Evolutionary conservation across 2,329 filamentous ascomycete genomes (phyloP).

Genomic region (Verticillium klebahnii): DNA sequence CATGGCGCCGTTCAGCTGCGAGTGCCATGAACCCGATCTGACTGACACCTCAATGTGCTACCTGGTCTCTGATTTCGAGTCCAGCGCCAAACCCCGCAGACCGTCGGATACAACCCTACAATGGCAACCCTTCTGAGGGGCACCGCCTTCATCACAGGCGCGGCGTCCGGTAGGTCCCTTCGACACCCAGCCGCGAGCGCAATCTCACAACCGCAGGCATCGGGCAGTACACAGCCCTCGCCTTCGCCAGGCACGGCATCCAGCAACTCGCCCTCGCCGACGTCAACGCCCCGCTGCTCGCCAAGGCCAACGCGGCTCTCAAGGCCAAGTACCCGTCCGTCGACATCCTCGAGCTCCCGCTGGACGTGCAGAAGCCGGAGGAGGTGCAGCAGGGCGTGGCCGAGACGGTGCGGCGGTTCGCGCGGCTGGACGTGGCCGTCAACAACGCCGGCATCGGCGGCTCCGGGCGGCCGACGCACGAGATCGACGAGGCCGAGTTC

Average conservation of each 20-base stretch:
- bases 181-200: neutral
- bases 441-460: constrained; percentile 51
- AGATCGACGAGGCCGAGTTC: constrained; percentile 43
- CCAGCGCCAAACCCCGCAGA: neutral
- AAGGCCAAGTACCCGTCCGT: constrained; percentile 31
- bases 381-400: constrained; percentile 38
- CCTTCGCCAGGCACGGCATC: constrained; percentile 43
- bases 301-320: constrained; percentile 26
- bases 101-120: neutral
- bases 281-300: constrained; percentile 30
- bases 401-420: constrained; percentile 38
- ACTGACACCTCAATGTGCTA: neutral
- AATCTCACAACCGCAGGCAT: constrained; percentile 34
- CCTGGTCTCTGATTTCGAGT: neutral
- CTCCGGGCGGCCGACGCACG: constrained; percentile 34
- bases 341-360: constrained; percentile 30
- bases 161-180: constrained; percentile 34
- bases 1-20: neutral
- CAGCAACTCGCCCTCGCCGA: constrained; percentile 41
- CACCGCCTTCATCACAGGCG: constrained; percentile 43
- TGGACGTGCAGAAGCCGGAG: constrained; percentile 40
- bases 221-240: constrained; percentile 38
- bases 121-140: constrained; percentile 37
- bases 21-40: neutral
- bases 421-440: constrained; percentile 49